Conservation (phyloP, 2,329 filamentous ascomycete genomes). For the Aspergillus sojae region DNA sequence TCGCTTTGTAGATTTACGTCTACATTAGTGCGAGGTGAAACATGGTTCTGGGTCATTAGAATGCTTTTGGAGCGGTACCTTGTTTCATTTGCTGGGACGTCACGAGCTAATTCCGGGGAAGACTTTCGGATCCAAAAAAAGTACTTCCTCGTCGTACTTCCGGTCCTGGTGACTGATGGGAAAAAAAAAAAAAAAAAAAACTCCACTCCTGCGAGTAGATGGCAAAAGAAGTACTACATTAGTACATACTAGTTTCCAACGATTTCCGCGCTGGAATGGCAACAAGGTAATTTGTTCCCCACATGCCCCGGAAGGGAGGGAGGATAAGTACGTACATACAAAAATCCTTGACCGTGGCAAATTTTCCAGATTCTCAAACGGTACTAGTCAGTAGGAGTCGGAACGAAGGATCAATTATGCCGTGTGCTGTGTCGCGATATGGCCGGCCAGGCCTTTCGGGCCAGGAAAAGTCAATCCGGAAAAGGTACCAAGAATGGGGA, state of each 20-base stretch:
- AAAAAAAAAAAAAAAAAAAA: background rate
- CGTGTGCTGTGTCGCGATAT: background rate
- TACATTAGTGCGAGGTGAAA: conserved; percentile 9
- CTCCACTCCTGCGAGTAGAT: background rate
- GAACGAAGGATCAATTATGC: background rate
- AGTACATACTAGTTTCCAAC: background rate
- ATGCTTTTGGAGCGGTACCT: background rate
- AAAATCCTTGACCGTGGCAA: background rate
- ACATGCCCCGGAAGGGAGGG: background rate
- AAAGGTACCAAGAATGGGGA: background rate
- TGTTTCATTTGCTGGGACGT: conserved; percentile 4
- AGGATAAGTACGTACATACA: background rate
- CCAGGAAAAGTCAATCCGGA: background rate
- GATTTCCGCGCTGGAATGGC: background rate
- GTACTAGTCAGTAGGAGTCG: background rate
- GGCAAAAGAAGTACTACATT: background rate
- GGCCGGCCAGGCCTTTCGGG: background rate
- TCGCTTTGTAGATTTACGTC: background rate
- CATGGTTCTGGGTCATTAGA: conserved; percentile 1
- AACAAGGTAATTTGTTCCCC: background rate
- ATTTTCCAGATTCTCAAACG: background rate
- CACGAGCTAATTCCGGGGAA: conserved; percentile 4
- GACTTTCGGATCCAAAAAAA: conserved; percentile 6
- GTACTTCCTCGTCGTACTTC: conserved; percentile 2
- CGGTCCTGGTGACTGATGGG: background rate